These are phyloP conservation scores for Candida berthetii DNA, from an alignment of 805 yeast species.

Conservation along the genomic window DNA sequence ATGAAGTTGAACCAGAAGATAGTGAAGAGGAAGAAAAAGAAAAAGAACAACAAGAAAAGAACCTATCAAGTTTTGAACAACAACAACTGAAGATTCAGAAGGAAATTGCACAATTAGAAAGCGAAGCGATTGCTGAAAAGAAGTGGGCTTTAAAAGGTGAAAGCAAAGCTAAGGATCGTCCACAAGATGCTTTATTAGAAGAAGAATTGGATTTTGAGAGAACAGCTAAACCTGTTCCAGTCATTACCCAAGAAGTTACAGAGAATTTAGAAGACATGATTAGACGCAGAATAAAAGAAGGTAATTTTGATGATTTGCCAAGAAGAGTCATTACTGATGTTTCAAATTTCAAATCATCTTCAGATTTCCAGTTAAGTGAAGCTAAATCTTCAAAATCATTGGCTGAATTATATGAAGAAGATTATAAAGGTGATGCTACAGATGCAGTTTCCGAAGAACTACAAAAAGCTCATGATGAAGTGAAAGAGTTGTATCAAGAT, in stretches of 20 bases:
- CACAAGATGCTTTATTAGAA: slow-evolving; percentile 74
- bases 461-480: slow-evolving; percentile 71
- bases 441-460: slow-evolving; percentile 55
- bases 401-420: slow-evolving; percentile 91
- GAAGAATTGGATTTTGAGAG: slow-evolving; percentile 88
- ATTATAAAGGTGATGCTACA: slow-evolving; percentile 48
- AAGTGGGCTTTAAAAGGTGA: slow-evolving; percentile 96
- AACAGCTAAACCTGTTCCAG: slow-evolving; percentile 93
- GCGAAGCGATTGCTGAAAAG: slow-evolving; percentile 84
- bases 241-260: slow-evolving; percentile 83
- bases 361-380: slow-evolving; percentile 66
- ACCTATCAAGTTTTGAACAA: slow-evolving; percentile 71
- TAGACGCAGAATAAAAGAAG: slow-evolving; percentile 68
- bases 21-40: slow-evolving; percentile 21
- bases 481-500: slow-evolving; percentile 53
- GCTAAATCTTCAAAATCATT: slow-evolving; percentile 80
- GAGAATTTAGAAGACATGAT: slow-evolving; percentile 86
- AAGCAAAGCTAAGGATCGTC: slow-evolving; percentile 74
- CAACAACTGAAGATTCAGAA: slow-evolving; percentile 72
- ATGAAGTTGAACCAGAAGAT: slow-evolving; percentile 26
- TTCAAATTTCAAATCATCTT: slow-evolving; percentile 50
- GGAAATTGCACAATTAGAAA: slow-evolving; percentile 76
- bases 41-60: slow-evolving; percentile 19
- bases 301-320: slow-evolving; percentile 79
- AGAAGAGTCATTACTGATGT: slow-evolving; percentile 64